Conservation (phyloP, 176 grass and related monocot genomes). For the Ensete ventricosum region DNA sequence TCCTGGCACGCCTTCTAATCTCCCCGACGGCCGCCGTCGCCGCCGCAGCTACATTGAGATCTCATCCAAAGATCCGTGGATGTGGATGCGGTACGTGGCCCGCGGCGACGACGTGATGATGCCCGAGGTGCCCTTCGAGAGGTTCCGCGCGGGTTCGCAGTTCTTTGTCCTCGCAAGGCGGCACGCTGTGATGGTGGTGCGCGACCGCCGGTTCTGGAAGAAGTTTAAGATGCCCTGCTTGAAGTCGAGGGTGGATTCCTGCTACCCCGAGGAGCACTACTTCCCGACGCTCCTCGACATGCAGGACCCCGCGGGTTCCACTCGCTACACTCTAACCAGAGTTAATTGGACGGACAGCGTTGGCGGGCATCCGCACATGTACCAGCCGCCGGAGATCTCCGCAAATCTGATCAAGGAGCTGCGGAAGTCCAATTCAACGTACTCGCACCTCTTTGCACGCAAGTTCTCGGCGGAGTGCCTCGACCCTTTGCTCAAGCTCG, state of each 20-base stretch:
- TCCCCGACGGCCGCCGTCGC: constrained; percentile 7
- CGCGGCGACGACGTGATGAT: constrained; percentile 72
- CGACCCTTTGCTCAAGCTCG: constrained; percentile 52
- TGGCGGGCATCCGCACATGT: constrained; percentile 62
- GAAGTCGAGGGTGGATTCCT: constrained; percentile 39
- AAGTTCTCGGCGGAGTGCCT: constrained; percentile 61
- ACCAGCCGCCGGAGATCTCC: constrained; percentile 51
- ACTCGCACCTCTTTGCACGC: constrained; percentile 71
- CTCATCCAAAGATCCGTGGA: constrained; percentile 45
- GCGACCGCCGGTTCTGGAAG: constrained; percentile 81
- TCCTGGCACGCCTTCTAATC: not conserved
- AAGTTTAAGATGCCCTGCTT: constrained; percentile 84
- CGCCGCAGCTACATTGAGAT: constrained; percentile 94
- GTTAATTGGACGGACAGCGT: constrained; percentile 83
- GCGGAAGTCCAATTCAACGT: constrained; percentile 78
- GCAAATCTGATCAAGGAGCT: constrained; percentile 60
- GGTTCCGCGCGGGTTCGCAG: constrained; percentile 76
- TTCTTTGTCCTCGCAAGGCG: constrained; percentile 69
- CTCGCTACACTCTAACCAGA: constrained; percentile 67
- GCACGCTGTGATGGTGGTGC: constrained; percentile 68
- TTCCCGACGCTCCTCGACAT: constrained; percentile 94
- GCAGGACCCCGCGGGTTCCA: constrained; percentile 61
- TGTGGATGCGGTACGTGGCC: constrained; percentile 68
- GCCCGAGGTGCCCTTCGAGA: constrained; percentile 72
- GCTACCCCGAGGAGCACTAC: constrained; percentile 99